These are phyloP conservation scores for Melanogaster broomeanus DNA, from an alignment of 768 basidiomycete species.

Conservation along the genomic window DNA sequence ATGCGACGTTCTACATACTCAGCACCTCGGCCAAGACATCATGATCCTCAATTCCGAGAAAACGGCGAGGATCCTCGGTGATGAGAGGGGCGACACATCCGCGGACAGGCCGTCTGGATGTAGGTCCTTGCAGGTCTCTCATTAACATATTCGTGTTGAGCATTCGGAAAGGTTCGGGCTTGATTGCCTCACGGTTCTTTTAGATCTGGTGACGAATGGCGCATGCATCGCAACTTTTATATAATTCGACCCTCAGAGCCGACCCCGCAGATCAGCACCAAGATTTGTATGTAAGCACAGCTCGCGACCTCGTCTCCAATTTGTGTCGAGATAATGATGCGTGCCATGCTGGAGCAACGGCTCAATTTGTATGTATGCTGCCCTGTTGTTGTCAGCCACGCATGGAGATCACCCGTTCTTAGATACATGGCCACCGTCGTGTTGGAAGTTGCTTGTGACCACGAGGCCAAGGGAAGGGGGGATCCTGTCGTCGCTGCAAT, in stretches of 20 bases:
- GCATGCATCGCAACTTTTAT: constrained; percentile 14
- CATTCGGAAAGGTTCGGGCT: constrained; percentile 4
- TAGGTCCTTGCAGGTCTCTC: neutral
- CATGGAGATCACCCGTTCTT: neutral
- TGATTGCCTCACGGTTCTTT: constrained; percentile 5
- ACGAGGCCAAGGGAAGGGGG: neutral
- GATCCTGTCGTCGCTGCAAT: constrained; percentile 5
- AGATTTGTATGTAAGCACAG: constrained; percentile 1
- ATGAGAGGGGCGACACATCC: no score
- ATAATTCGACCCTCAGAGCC: constrained; percentile 9
- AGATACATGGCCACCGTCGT: neutral
- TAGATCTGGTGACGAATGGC: constrained; percentile 19
- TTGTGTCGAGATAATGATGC: neutral
- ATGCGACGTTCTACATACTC: no score
- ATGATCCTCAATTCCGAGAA: no score
- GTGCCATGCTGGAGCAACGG: neutral
- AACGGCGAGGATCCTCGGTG: no score
- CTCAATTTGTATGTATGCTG: constrained; percentile 1
- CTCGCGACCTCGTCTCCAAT: neutral
- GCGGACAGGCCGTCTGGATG: no score
- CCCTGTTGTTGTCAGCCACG: no score
- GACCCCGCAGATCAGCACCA: constrained; percentile 7
- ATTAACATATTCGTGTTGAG: neutral
- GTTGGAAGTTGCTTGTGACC: constrained; percentile 3
- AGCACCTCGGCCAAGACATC: no score